Conservation (phyloP, 108 stramenopile genomes). For the Skeletonema costatum region DNA sequence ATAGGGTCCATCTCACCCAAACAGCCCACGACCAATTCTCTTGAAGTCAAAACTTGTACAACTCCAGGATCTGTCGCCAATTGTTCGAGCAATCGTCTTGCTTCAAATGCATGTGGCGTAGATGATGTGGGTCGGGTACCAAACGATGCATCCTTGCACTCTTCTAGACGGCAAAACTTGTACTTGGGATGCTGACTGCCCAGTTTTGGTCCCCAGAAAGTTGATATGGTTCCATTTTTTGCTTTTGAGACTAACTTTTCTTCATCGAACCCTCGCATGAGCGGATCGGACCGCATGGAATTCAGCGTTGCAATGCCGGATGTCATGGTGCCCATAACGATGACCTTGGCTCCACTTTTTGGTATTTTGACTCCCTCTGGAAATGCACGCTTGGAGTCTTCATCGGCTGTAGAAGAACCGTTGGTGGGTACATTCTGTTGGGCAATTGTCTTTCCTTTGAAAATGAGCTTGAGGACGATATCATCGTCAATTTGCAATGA, state of each 20-base stretch:
- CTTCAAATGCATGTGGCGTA: conserved; percentile 76
- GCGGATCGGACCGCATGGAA: conserved; percentile 65
- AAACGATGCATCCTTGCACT: conserved; percentile 65
- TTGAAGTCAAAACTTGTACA: conserved; percentile 58
- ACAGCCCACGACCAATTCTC: conserved; percentile 70
- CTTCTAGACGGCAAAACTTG: conserved; percentile 67
- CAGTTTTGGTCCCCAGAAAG: conserved; percentile 32
- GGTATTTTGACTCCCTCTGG: conserved; percentile 19
- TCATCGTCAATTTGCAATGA: conserved; percentile 8
- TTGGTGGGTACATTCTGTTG: not conserved
- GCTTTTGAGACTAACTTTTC: conserved; percentile 1
- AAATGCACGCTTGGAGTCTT: conserved; percentile 13
- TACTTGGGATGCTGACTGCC: conserved; percentile 32
- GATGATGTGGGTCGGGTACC: conserved; percentile 55
- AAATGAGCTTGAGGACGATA: conserved; percentile 10
- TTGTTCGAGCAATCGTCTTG: conserved; percentile 59
- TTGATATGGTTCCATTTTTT: not conserved
- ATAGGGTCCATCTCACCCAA: conserved; percentile 87
- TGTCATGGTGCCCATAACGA: conserved; percentile 61
- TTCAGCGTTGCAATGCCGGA: conserved; percentile 38
- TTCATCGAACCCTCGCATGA: conserved; percentile 76
- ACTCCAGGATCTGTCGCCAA: conserved; percentile 76
- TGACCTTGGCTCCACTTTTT: conserved; percentile 50
- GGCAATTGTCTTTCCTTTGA: conserved; percentile 23
- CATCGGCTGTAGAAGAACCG: not conserved